Base-by-base conservation (phyloP, 768 basidiomycete genomes). In the Suillus placidus region DNA sequence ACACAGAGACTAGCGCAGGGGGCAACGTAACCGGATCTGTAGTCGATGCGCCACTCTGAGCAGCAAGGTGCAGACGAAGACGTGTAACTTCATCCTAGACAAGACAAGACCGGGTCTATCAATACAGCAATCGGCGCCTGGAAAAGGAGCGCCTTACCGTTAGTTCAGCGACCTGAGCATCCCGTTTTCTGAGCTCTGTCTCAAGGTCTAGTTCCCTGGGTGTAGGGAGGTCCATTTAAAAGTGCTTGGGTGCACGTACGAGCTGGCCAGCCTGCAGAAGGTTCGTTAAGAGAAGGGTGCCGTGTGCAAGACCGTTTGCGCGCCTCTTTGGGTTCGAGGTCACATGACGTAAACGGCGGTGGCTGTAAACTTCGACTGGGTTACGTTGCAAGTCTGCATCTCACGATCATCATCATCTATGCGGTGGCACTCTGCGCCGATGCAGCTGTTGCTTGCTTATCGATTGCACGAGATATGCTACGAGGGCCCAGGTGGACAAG, bases 141-240 rank as follows among this genome's bases (percentile, higher is more conserved):
- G 66, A 20, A 62, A 51, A 67, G 63, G 62, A 68, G 32, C 49
- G 62, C 81, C 89, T 79, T 77, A 93, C 93, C 71, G 83, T 89
- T 69, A 94, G 85, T 73, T 90, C 85, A 61, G 84, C 80, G 60
- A 94, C 79, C 74, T 92, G 89, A 63, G 81, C 80, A 77, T 95
- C 92, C 73, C 91, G 85, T 73, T 88, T 84, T 70, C 91, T 83
- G n/a, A 94, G 80, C 16, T 91, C 82, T 35, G 86, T 83, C 78
- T 95, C 94, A 49, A 95, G 87, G 76, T 94, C 91, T 67, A 93
- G 81, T 78, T 94, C 92, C 76, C 93, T 84, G 61, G 86, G 78
- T 54, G 88, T 84, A 26, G 93, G 93, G 40, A 92, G 78, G 66
- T 87, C 85, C 90, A 92, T 92, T 73, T 64, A 58, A 65, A 65